These are phyloP conservation scores for Tephrocybe sp. DNA, from an alignment of 768 basidiomycete genomes.

Conservation along the genomic window DNA sequence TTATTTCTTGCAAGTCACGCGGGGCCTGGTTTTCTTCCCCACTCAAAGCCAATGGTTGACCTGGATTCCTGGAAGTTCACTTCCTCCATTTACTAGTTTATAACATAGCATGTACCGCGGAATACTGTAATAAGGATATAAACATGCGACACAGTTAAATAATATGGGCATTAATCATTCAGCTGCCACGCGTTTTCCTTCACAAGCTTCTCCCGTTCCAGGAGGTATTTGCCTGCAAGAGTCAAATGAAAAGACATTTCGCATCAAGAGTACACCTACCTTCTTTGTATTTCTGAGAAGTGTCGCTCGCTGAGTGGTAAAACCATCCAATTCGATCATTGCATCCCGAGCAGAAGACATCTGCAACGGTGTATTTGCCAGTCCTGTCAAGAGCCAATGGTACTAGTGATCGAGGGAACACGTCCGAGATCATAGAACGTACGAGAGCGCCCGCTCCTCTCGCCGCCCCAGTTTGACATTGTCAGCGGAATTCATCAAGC, in stretches of 20 bases:
- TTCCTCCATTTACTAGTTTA: too few species aligned
- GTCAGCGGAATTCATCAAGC: slow-evolving; percentile 73
- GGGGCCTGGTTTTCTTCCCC: too few species aligned
- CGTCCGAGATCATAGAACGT: slow-evolving; percentile 13
- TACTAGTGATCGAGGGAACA: slow-evolving; percentile 1
- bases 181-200: slow-evolving; percentile 82
- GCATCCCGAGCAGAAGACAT: slow-evolving; percentile 77
- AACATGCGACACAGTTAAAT: too few species aligned
- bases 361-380: slow-evolving; percentile 78
- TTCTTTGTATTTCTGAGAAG: slow-evolving; percentile 84
- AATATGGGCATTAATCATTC: slow-evolving; percentile 46
- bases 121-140: too few species aligned
- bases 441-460: slow-evolving; percentile 77
- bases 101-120: too few species aligned
- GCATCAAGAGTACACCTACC: slow-evolving; percentile 35
- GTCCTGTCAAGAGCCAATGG: slow-evolving; percentile 43
- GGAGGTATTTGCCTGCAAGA: slow-evolving; percentile 67
- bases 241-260: neutral
- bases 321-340: slow-evolving; percentile 80
- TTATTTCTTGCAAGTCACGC: too few species aligned
- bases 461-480: slow-evolving; percentile 72
- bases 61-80: too few species aligned
- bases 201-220: slow-evolving; percentile 75
- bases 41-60: too few species aligned
- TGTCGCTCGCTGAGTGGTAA: slow-evolving; percentile 76